These are phyloP conservation scores for Sclerotinia subarctica DNA, from an alignment of 2,329 filamentous ascomycete species.

Conservation along the genomic window DNA sequence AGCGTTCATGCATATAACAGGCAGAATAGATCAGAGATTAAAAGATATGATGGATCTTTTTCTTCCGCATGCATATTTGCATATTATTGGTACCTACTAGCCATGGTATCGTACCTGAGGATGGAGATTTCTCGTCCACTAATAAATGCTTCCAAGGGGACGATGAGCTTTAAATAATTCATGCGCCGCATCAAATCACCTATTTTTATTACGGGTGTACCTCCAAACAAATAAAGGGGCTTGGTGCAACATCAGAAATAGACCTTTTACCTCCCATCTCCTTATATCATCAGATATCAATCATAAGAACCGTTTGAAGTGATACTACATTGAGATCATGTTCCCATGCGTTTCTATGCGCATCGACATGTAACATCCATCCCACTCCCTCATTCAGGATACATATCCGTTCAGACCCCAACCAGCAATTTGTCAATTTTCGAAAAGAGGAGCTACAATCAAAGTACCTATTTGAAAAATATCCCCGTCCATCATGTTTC, in stretches of 20 bases:
- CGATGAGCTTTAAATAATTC: slow-evolving; percentile 6
- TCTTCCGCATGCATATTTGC: background rate
- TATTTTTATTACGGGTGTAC: slow-evolving; percentile 1
- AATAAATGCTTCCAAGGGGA: background rate
- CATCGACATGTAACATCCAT: background rate
- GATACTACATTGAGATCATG: slow-evolving; percentile 16
- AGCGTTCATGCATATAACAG: background rate
- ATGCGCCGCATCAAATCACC: background rate
- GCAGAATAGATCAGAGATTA: background rate
- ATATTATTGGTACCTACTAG: background rate
- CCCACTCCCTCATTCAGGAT: background rate
- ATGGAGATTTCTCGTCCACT: background rate
- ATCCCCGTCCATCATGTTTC: background rate
- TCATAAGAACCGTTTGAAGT: slow-evolving; percentile 1
- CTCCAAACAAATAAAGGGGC: background rate
- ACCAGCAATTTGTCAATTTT: background rate
- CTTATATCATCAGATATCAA: slow-evolving; percentile 6
- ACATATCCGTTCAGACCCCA: background rate
- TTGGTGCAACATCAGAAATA: background rate
- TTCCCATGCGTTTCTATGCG: slow-evolving; percentile 10
- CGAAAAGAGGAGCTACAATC: background rate
- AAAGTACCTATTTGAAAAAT: background rate
- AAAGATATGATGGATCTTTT: background rate
- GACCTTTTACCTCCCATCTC: background rate
- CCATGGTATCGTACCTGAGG: background rate